Evolutionary conservation across 352 stramenopile species (phyloP), one percentile per base, ranked within the genome.

Genomic region (Paralagenidium karlingii): DNA sequence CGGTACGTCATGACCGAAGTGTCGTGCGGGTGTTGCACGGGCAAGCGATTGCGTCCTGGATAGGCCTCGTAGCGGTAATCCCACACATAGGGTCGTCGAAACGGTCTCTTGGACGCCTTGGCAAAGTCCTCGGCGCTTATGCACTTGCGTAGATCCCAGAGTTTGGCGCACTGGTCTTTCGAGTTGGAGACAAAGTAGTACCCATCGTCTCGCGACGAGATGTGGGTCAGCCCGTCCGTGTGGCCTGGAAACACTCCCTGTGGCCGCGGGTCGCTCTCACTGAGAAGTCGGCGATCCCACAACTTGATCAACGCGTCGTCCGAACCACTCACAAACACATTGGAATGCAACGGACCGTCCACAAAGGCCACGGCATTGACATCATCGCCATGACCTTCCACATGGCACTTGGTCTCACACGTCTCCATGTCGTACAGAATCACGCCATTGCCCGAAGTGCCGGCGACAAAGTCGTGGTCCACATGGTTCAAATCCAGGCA

Each of bases 111-210:
- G 8, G 51, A 57, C 24, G 74, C 20, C 28, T 68, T 40, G 18
- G 69, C 59, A 25, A 74, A 53, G 20, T 63, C 38, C 5, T 75
- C 49, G 11, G 69, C 53, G 3, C 63, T 79, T 24, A 69, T 51
- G 45, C 73, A 90, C 45, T 88, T 87, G 20, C 77, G 67, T 19
- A 88, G 59, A 44, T 91, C 78, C 74, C 74, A 91, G 9, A 91
- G 74, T 54, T 87, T 88, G 36, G 58, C 75, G 10, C 60, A 84
- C 47, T 88, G 78, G 39, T 91, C 77, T 38, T 91, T 91, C 0
- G 71, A 57, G 53, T 91, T 91, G n/a, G 77, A 91, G 19, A 91
- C 57, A 38, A 91, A 91, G 40, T 91, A 91, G 53, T 84, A 85
- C 3, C 74, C 78, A 49, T 91, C 78, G 47, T 88, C 74, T 12